Evolutionary conservation across 306 rosid genomes (phyloP).

Genomic region (Cucurbita argyrosperma): DNA sequence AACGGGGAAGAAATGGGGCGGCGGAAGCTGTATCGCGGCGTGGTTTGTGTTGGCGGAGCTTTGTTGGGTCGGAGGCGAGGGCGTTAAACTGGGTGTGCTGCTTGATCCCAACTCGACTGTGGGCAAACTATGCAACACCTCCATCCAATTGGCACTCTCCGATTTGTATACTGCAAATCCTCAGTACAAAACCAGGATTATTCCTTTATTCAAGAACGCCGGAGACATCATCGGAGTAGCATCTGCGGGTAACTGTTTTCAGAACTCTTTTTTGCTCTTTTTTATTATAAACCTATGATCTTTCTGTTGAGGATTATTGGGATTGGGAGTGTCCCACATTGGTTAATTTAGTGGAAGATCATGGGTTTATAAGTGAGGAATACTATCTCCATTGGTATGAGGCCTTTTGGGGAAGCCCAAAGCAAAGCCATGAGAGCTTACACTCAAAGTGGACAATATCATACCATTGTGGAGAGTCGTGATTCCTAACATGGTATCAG

Average conservation of each 20-base stretch:
- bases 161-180: background rate
- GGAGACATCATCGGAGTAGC: background rate
- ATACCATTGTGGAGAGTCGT: too few species aligned
- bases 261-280: too few species aligned
- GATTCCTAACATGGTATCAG: too few species aligned
- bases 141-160: background rate
- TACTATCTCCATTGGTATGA: too few species aligned
- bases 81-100: slow-evolving; percentile 2
- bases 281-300: too few species aligned
- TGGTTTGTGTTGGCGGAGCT: background rate
- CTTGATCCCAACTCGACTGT: background rate
- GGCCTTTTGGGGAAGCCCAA: too few species aligned
- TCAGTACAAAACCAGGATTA: background rate
- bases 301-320: too few species aligned
- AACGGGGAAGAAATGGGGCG: background rate
- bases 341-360: too few species aligned
- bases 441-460: too few species aligned
- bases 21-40: background rate
- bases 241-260: background rate
- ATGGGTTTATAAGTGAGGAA: too few species aligned
- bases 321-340: too few species aligned
- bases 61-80: background rate
- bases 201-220: background rate
- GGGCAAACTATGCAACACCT: background rate
- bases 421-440: too few species aligned